Percentiles rank a stretch among this genome's conserved stretches.
Conservation (phyloP, 768 basidiomycete species). For the Baorangia bicolor region DNA sequence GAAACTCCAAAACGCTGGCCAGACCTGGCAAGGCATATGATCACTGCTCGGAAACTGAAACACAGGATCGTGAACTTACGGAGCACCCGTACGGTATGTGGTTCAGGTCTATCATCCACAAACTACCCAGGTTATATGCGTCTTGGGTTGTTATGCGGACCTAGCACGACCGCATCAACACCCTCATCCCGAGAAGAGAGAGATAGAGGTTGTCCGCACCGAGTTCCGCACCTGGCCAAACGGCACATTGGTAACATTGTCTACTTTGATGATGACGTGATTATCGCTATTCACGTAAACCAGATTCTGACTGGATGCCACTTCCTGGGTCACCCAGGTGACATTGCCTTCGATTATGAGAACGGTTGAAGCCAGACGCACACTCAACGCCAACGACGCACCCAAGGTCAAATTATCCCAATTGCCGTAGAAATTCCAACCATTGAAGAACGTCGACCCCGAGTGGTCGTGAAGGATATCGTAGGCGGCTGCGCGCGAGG, state of each 20-base stretch:
- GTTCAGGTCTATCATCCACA: slow-evolving; percentile 46
- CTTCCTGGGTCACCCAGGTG: slow-evolving; percentile 50
- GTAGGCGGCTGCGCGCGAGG: slow-evolving; percentile 26
- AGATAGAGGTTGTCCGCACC: slow-evolving; percentile 36
- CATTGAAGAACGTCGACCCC: slow-evolving; percentile 52
- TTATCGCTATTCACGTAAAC: slow-evolving; percentile 61
- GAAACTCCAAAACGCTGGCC: slow-evolving; percentile 35
- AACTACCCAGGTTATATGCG: slow-evolving; percentile 41
- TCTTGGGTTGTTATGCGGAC: slow-evolving; percentile 46
- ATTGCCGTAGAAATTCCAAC: slow-evolving; percentile 53
- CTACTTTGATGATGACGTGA: slow-evolving; percentile 71
- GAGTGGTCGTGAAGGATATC: slow-evolving; percentile 43
- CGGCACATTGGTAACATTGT: slow-evolving; percentile 60
- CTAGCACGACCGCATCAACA: slow-evolving; percentile 24
- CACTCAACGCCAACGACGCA: slow-evolving; percentile 29
- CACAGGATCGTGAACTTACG: slow-evolving; percentile 31
- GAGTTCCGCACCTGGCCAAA: slow-evolving; percentile 55
- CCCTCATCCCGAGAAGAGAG: not conserved
- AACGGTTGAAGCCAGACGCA: not conserved
- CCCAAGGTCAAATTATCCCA: slow-evolving; percentile 46
- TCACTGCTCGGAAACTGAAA: slow-evolving; percentile 2
- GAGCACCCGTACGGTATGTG: slow-evolving; percentile 61
- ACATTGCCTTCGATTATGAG: slow-evolving; percentile 50
- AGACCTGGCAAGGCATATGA: slow-evolving; percentile 18
- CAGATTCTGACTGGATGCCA: slow-evolving; percentile 48